These are phyloP conservation scores for Trametes polyzona DNA, from an alignment of 1,284 basidiomycete genomes.

Conservation along the genomic window DNA sequence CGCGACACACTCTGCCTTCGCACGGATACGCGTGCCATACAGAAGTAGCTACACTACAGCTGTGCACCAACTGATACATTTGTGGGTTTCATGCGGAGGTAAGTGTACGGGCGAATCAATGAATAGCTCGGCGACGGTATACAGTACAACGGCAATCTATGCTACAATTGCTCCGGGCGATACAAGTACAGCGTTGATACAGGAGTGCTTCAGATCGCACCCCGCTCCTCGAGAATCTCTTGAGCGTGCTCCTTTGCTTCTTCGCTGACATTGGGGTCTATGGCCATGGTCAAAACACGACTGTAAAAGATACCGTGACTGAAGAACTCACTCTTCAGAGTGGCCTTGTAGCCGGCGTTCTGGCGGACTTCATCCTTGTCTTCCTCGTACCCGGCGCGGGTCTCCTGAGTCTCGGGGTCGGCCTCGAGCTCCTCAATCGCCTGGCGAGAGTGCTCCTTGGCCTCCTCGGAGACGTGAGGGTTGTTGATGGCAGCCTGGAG, in stretches of 20 bases:
- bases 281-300: slow-evolving; percentile 32
- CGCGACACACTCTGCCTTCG: too few species aligned
- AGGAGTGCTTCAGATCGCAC: slow-evolving; percentile 21
- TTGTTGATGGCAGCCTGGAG: slow-evolving; percentile 47
- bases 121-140: too few species aligned
- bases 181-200: neutral
- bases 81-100: too few species aligned
- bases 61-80: too few species aligned
- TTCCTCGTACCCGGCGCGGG: slow-evolving; percentile 18
- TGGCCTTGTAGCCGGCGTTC: slow-evolving; percentile 54
- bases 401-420: slow-evolving; percentile 23
- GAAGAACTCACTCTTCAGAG: slow-evolving; percentile 45
- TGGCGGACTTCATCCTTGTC: slow-evolving; percentile 36
- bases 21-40: too few species aligned
- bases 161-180: neutral
- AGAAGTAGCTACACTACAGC: too few species aligned
- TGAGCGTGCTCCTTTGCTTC: slow-evolving; percentile 47
- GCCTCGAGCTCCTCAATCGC: slow-evolving; percentile 45
- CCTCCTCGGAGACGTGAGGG: slow-evolving; percentile 51
- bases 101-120: too few species aligned
- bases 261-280: slow-evolving; percentile 47
- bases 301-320: neutral
- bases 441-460: slow-evolving; percentile 52
- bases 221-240: slow-evolving; percentile 40
- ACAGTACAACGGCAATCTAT: neutral